Conservation (phyloP, 257 asterid genomes). For the Solanum ossicruentum region DNA sequence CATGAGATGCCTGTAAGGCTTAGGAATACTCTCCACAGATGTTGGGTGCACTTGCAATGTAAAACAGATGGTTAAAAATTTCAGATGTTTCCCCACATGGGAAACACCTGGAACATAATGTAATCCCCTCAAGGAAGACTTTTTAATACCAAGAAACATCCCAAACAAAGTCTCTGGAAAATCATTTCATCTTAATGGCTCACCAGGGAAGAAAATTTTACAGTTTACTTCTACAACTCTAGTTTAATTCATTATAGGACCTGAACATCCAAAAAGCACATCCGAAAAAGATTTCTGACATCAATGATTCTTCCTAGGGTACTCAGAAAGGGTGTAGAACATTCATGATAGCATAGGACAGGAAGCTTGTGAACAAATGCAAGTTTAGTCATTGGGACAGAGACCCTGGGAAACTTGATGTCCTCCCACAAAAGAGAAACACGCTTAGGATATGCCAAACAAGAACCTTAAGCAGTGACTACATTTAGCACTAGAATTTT, state of each 20-base stretch:
- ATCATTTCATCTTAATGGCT: neutral
- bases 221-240: neutral
- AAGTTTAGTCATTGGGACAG: neutral
- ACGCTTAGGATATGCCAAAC: neutral
- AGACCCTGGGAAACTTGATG: neutral
- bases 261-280: neutral
- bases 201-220: neutral
- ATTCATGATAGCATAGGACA: neutral
- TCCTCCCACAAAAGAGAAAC: neutral
- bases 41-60: no score
- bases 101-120: no score
- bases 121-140: no score
- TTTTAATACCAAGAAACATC: neutral
- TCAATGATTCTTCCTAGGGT: neutral
- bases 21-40: no score
- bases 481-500: neutral
- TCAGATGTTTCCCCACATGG: no score
- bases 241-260: neutral
- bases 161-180: neutral
- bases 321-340: neutral
- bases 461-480: neutral
- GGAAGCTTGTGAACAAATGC: neutral
- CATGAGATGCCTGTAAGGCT: no score
- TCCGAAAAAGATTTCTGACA: neutral
- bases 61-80: no score